phyloP scores from a whole-genome alignment of 768 basidiomycete species.

The Strobilomyces echinocephalus region DNA sequence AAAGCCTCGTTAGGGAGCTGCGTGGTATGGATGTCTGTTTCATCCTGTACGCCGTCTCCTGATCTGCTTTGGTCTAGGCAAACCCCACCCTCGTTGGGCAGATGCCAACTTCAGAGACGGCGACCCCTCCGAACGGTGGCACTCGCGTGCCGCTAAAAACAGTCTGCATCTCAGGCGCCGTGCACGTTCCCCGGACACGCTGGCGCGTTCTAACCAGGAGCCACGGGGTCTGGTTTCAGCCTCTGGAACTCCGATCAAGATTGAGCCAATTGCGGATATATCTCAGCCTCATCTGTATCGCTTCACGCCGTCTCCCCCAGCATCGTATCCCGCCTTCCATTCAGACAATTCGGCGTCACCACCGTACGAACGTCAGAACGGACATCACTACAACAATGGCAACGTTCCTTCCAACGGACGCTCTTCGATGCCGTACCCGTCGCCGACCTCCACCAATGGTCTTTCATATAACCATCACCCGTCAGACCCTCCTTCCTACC shows the following conservation, averaged over 20 bases:
- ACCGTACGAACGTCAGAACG: conserved; percentile 32
- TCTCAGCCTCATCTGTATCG: conserved; percentile 56
- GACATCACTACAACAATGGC: conserved; percentile 31
- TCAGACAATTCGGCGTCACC: conserved; percentile 38
- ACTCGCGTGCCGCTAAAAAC: conserved; percentile 75
- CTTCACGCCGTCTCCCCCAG: conserved; percentile 59
- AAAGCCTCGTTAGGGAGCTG: conserved; percentile 85
- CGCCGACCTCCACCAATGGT: conserved; percentile 32
- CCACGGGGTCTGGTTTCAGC: conserved; percentile 39
- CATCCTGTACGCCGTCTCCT: conserved; percentile 4
- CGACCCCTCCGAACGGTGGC: conserved; percentile 82
- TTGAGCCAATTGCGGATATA: conserved; percentile 52
- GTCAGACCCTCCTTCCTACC: conserved; percentile 30
- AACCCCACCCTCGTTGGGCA: conserved; percentile 85
- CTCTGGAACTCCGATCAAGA: conserved; percentile 61
- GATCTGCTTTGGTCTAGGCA: conserved; percentile 44
- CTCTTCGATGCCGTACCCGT: conserved; percentile 31
- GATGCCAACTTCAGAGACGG: conserved; percentile 74
- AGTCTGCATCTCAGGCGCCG: conserved; percentile 41
- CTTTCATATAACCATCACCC: conserved; percentile 32
- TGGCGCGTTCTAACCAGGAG: conserved; percentile 31
- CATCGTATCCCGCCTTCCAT: conserved; percentile 51
- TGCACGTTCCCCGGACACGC: conserved; percentile 34
- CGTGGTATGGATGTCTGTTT: conserved; percentile 48
- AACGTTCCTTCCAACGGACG: conserved; percentile 27